Conservation (phyloP, 2,329 filamentous ascomycete species). For the Grosmannia huntii region DNA sequence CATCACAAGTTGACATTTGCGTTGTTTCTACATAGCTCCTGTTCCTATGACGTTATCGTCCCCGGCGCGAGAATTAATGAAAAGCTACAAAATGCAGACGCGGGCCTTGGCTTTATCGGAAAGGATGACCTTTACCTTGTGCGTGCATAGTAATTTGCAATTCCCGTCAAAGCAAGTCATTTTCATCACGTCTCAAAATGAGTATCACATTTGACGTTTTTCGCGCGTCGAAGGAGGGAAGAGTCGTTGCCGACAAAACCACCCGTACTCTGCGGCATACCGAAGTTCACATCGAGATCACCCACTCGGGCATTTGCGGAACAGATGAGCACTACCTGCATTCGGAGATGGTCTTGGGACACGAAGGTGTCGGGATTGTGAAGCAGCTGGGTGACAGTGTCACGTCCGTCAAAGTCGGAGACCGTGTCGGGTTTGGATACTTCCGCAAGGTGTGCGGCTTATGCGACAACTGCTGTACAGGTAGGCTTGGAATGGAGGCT, state of each 20-base stretch:
- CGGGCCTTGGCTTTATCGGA: background rate
- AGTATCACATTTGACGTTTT: background rate
- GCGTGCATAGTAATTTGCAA: too few relatives aligned
- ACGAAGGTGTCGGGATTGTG: background rate
- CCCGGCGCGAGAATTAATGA: background rate
- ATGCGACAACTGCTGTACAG: background rate
- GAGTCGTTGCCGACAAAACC: background rate
- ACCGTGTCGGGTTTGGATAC: background rate
- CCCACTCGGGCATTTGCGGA: background rate
- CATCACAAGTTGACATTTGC: background rate
- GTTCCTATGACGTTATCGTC: background rate
- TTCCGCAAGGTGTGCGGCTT: background rate
- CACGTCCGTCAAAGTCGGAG: background rate
- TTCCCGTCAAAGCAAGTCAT: background rate
- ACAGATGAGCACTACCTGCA: background rate
- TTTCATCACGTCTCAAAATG: background rate
- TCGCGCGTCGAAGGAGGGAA: background rate
- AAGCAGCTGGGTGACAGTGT: background rate
- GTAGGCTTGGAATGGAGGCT: background rate
- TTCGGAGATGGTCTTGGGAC: background rate
- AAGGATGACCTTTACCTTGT: background rate
- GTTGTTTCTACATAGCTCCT: background rate
- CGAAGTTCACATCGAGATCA: background rate
- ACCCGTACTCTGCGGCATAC: background rate
- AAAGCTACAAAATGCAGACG: background rate